Base-by-base conservation (phyloP, 1,284 basidiomycete species). In the Cutaneotrichosporon sp. region DNA sequence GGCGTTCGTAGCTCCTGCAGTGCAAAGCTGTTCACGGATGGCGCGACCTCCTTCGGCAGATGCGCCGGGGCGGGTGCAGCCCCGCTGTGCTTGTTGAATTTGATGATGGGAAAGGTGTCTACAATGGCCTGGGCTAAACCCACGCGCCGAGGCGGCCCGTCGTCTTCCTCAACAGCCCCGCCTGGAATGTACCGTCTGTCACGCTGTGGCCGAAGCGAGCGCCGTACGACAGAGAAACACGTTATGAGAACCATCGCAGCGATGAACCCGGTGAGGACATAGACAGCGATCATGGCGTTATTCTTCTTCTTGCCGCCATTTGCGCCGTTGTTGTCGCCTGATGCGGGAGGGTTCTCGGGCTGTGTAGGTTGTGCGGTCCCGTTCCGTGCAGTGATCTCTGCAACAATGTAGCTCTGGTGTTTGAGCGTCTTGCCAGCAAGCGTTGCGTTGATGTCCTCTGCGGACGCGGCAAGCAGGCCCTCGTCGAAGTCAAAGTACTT, bases 101-200 rank as follows among this genome's bases (percentile, higher is more conserved):
- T 90, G 73, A 93, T 85, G 53, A 94, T 77, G 2, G 91, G 91
- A 77, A 96, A 96, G 1, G 91, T 94, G 65, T 96, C 91, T 49
- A 96, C 78, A 51, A 96, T 90, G 24, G 92, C 91, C 27, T 88
- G 84, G 0, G 87, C 86, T 45, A 96, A 79, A 2, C 59, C 91
- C 88, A 35, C 81, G 78, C 0, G 89, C 85, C 7, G 87, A 1
- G 66, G 58, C 38, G 77, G 72, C 17, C 60, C 61, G 19, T 22
- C 42, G 12, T 37, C 45, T 3, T 42, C 27, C 11, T 29, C 33
- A 3, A 25, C 8, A 11, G 54, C 59, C 8, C 52, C 56, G 6
- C 52, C 52, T 24, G 54, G 39, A 47, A 58, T 5, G 54, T 52
- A 26, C 6, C 46, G 35, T 11, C 42, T n/a, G 27, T 22, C 27